Evolutionary conservation across 2,329 filamentous ascomycete genomes (phyloP).

Genomic region (Nothomitra cinnamomea): DNA sequence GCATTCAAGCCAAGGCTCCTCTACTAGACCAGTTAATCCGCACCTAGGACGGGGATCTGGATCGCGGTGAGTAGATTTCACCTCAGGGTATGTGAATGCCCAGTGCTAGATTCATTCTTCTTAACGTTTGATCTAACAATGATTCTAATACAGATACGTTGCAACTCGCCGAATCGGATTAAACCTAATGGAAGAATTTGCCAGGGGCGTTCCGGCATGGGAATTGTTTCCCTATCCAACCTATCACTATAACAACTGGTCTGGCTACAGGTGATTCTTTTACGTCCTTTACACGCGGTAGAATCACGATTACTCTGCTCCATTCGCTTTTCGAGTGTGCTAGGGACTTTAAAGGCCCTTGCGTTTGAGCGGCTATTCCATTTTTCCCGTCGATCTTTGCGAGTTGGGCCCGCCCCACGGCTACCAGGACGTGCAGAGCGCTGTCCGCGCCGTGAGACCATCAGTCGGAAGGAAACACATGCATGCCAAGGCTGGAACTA

Average conservation of each 20-base stretch:
- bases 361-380: no score
- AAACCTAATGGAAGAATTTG: constrained; percentile 3
- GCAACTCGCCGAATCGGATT: background rate
- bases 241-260: background rate
- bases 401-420: no score
- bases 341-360: no score
- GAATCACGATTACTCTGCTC: no score
- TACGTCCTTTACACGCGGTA: no score
- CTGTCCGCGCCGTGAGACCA: no score
- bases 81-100: background rate
- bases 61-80: constrained; percentile 3
- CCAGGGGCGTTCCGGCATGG: constrained; percentile 4
- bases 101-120: background rate
- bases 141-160: background rate
- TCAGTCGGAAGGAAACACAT: no score
- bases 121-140: background rate
- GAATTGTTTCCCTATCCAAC: background rate
- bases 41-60: background rate
- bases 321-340: no score
- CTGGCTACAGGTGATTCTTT: background rate
- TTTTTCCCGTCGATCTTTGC: no score
- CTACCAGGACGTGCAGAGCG: no score
- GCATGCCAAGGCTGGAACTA: no score
- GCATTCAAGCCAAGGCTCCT: constrained; percentile 23
- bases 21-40: background rate